phyloP scores from a whole-genome alignment of 1,284 basidiomycete species.

The Moesziomyces parantarcticus region DNA sequence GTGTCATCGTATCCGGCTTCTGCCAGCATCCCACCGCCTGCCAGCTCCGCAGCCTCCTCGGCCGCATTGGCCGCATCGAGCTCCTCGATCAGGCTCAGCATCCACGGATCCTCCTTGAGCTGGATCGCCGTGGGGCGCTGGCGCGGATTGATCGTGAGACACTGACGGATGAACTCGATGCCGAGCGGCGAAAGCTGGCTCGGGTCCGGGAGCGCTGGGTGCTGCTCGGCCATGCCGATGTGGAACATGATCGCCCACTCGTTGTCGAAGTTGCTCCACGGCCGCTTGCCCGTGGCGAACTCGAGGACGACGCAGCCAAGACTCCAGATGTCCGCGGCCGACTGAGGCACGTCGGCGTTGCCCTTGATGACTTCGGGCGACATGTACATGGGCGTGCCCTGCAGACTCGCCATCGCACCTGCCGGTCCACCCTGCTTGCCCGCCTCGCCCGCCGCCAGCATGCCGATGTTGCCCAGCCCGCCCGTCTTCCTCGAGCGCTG shows the following conservation, averaged over 20 bases:
- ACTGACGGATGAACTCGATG: slow-evolving; percentile 92
- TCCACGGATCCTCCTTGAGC: slow-evolving; percentile 90
- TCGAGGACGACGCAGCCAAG: slow-evolving; percentile 96
- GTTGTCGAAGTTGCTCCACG: slow-evolving; percentile 98
- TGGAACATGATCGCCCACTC: slow-evolving; percentile 99
- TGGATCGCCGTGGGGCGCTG: slow-evolving; percentile 85
- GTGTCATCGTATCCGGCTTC: slow-evolving; percentile 15
- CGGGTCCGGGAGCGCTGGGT: slow-evolving; percentile 92
- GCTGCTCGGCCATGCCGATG: slow-evolving; percentile 95
- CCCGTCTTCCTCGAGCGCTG: slow-evolving; percentile 56
- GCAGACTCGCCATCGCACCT: slow-evolving; percentile 75
- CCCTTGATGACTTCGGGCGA: slow-evolving; percentile 97
- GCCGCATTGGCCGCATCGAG: slow-evolving; percentile 58
- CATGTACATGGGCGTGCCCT: slow-evolving; percentile 99
- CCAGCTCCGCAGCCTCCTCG: slow-evolving; percentile 46
- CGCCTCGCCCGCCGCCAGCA: slow-evolving; percentile 69
- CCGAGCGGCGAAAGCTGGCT: slow-evolving; percentile 88
- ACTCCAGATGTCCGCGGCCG: slow-evolving; percentile 99
- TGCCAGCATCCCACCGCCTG: slow-evolving; percentile 3
- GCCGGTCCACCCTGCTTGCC: slow-evolving; percentile 60
- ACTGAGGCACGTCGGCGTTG: slow-evolving; percentile 76
- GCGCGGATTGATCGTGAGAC: slow-evolving; percentile 87
- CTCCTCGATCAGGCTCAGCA: slow-evolving; percentile 69
- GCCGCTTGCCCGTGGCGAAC: slow-evolving; percentile 93
- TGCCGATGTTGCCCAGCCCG: slow-evolving; percentile 37